A percentile compares a stretch with the other conserved stretches of the same genome.
phyloP scores from a whole-genome alignment of 129 eudicot species.

The Lonicera japonica region DNA sequence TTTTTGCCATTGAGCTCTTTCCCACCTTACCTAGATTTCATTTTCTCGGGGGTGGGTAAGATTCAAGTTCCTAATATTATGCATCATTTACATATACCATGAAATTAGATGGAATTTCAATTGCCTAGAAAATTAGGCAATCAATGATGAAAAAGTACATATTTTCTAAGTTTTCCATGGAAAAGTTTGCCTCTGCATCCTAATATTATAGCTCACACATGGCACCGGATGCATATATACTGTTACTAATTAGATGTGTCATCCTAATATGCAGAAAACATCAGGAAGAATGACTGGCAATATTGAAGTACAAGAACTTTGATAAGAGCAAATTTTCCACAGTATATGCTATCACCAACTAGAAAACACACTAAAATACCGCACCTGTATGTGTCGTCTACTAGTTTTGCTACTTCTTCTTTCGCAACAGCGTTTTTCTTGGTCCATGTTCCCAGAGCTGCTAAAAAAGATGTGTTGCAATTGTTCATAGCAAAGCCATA shows the following conservation, averaged over 20 bases:
- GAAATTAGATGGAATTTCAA: too few relatives aligned
- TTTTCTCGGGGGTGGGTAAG: too few relatives aligned
- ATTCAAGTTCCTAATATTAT: too few relatives aligned
- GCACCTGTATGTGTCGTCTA: slow-evolving; percentile 91
- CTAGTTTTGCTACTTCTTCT: slow-evolving; percentile 85
- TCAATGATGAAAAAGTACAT: too few relatives aligned
- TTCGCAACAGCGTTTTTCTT: slow-evolving; percentile 61
- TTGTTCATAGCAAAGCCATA: not conserved
- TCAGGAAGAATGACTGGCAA: not conserved
- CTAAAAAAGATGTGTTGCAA: slow-evolving; percentile 18
- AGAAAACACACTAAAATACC: slow-evolving; percentile 8
- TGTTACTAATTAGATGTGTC: not conserved
- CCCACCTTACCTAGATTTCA: too few relatives aligned
- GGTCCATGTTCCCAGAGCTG: slow-evolving; percentile 82
- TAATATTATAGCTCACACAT: not conserved
- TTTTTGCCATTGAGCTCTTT: too few relatives aligned
- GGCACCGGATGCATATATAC: not conserved
- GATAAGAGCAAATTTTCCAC: not conserved
- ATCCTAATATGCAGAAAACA: not conserved
- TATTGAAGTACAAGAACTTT: not conserved
- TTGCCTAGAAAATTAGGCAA: too few relatives aligned
- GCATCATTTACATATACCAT: too few relatives aligned
- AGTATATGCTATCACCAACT: not conserved
- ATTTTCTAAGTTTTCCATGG: too few relatives aligned
- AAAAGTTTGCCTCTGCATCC: too few relatives aligned